Evolutionary conservation across 2,329 filamentous ascomycete genomes (phyloP).

Genomic region (Talaromyces sp.): DNA sequence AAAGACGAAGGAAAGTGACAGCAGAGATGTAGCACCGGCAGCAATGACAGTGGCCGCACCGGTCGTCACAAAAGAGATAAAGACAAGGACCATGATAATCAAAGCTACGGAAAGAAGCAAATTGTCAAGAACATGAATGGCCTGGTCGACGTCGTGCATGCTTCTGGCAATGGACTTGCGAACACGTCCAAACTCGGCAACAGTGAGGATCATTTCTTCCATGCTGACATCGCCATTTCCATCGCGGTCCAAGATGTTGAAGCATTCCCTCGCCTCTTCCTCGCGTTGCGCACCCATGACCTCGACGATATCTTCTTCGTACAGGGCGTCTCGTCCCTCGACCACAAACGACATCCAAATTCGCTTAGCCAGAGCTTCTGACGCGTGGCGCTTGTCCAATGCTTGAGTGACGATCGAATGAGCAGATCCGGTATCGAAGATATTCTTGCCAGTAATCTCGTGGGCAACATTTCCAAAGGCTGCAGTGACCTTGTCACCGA

Average conservation of each 20-base stretch:
- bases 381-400: slow-evolving; percentile 74
- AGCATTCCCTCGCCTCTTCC: slow-evolving; percentile 79
- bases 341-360: slow-evolving; percentile 98
- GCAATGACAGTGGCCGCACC: slow-evolving; percentile 80
- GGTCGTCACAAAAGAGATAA: slow-evolving; percentile 83
- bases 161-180: slow-evolving; percentile 84
- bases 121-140: slow-evolving; percentile 83
- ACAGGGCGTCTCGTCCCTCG: slow-evolving; percentile 76
- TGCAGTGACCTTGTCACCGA: slow-evolving; percentile 90
- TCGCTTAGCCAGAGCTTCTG: slow-evolving; percentile 86
- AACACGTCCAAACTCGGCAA: slow-evolving; percentile 77
- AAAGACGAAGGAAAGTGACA: slow-evolving; percentile 97
- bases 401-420: slow-evolving; percentile 87
- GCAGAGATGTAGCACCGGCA: slow-evolving; percentile 82
- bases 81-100: slow-evolving; percentile 76
- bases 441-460: slow-evolving; percentile 90
- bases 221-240: slow-evolving; percentile 90
- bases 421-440: slow-evolving; percentile 86
- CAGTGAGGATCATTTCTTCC: slow-evolving; percentile 88
- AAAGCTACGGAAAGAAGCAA: slow-evolving; percentile 77
- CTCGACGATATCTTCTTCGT: slow-evolving; percentile 74
- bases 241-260: slow-evolving; percentile 74
- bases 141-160: slow-evolving; percentile 97
- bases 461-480: slow-evolving; percentile 89
- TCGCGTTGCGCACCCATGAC: slow-evolving; percentile 73